A percentile compares a stretch with the other conserved stretches of the same genome.
Conservation (phyloP, 495 filamentous ascomycete genomes). For the Sporormia fimetaria region DNA sequence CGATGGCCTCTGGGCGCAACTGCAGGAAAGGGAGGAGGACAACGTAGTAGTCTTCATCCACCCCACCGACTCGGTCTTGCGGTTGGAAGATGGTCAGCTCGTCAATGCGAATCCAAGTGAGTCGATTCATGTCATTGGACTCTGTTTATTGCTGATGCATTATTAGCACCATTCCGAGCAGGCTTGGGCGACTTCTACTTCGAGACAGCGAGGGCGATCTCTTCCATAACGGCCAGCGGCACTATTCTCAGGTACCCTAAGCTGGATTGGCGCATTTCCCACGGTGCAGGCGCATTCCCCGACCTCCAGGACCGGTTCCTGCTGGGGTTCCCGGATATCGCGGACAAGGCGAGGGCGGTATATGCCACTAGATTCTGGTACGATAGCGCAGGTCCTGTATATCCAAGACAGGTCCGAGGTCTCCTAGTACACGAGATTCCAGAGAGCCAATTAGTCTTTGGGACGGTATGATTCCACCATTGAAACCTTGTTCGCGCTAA, state of each 20-base stretch:
- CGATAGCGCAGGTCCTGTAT: conserved; percentile 26
- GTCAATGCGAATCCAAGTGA: conserved; percentile 22
- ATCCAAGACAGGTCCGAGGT: conserved; percentile 23
- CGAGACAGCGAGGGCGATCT: conserved; percentile 26
- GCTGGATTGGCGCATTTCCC: conserved; percentile 22
- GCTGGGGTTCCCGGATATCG: conserved; percentile 16
- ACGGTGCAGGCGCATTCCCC: conserved; percentile 27
- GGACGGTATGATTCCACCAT: conserved; percentile 15
- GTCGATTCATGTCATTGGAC: background rate
- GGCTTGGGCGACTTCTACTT: conserved; percentile 28
- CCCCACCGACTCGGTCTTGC: conserved; percentile 23
- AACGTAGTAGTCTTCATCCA: conserved; percentile 25
- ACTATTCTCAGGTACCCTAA: conserved; percentile 24
- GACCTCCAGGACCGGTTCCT: conserved; percentile 25
- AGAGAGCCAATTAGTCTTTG: conserved; percentile 23
- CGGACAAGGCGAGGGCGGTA: conserved; percentile 14
- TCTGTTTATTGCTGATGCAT: background rate
- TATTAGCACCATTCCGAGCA: conserved; percentile 17
- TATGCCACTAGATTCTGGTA: conserved; percentile 25
- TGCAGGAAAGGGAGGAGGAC: conserved; percentile 9
- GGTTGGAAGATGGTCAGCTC: conserved; percentile 11
- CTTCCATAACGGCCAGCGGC: conserved; percentile 18
- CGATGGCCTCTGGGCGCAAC: conserved; percentile 14
- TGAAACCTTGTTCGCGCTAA: background rate
- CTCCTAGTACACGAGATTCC: conserved; percentile 24